A percentile compares a stretch with the other conserved stretches of the same genome.
These are phyloP conservation scores for Trichothecium roseum DNA, from an alignment of 2,329 filamentous ascomycete genomes.

Conservation along the genomic window DNA sequence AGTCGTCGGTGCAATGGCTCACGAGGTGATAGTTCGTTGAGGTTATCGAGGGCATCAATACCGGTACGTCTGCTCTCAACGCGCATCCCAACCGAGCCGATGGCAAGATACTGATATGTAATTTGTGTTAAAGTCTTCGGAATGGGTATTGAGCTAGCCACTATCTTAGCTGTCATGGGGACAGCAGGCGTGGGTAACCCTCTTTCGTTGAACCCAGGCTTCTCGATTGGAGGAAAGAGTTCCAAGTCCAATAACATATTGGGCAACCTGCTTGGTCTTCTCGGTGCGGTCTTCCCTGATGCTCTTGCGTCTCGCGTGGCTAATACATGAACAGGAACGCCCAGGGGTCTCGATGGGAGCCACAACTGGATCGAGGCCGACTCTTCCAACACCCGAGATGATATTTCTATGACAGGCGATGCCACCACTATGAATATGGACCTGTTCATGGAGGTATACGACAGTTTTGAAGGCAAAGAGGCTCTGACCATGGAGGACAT, in stretches of 20 bases:
- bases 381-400: constrained; percentile 38
- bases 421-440: constrained; percentile 39
- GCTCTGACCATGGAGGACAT: constrained; percentile 25
- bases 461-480: constrained; percentile 26
- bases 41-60: constrained; percentile 5
- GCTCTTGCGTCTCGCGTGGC: background rate
- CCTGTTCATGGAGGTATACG: constrained; percentile 37
- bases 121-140: constrained; percentile 22
- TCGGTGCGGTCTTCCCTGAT: constrained; percentile 16
- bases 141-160: constrained; percentile 31
- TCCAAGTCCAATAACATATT: constrained; percentile 27
- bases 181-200: constrained; percentile 36
- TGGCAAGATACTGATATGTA: background rate
- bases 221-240: constrained; percentile 38
- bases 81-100: background rate
- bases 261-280: constrained; percentile 29
- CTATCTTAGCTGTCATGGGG: constrained; percentile 30
- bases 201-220: constrained; percentile 34
- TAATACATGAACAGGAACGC: constrained; percentile 14
- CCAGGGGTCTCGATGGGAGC: constrained; percentile 35
- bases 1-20: background rate
- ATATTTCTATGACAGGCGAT: constrained; percentile 40
- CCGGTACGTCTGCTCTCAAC: background rate
- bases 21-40: constrained; percentile 6
- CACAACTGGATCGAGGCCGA: constrained; percentile 48